phyloP scores from a whole-genome alignment of 2,329 filamentous ascomycete species.

The Trichoderma afroharzianum region DNA sequence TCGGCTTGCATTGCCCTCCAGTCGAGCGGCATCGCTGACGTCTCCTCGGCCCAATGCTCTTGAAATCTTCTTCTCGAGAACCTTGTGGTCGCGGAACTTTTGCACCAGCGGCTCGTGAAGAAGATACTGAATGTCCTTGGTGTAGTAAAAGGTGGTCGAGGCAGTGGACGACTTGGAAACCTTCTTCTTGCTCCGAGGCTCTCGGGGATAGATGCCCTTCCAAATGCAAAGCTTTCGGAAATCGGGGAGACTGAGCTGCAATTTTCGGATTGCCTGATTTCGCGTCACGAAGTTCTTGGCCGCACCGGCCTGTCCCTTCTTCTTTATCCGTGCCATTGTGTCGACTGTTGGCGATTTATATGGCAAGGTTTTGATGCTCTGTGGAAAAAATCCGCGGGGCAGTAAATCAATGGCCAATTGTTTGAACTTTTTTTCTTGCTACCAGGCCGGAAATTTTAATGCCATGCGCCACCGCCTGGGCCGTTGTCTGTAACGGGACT shows the following conservation, averaged over 20 bases:
- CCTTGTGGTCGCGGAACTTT: constrained; percentile 97
- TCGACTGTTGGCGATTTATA: constrained; percentile 16
- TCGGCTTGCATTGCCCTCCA: constrained; percentile 81
- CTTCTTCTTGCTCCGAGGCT: constrained; percentile 96
- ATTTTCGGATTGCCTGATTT: constrained; percentile 94
- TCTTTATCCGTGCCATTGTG: constrained; percentile 75
- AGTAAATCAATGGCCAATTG: constrained; percentile 23
- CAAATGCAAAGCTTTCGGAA: constrained; percentile 99
- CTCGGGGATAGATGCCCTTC: constrained; percentile 98
- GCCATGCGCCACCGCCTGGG: constrained; percentile 30
- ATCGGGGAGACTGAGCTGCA: constrained; percentile 94
- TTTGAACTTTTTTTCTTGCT: constrained; percentile 33
- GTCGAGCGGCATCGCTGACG: constrained; percentile 78
- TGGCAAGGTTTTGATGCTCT: constrained; percentile 21
- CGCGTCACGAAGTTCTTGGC: constrained; percentile 98
- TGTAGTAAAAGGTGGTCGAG: constrained; percentile 86
- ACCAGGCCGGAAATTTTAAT: constrained; percentile 33
- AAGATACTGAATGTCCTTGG: constrained; percentile 97
- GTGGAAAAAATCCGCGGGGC: constrained; percentile 32
- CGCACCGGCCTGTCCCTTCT: constrained; percentile 86
- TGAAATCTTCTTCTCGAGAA: constrained; percentile 95
- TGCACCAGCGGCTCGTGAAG: constrained; percentile 90
- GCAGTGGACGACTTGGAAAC: constrained; percentile 85
- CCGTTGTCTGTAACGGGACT: constrained; percentile 16
- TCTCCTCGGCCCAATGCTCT: constrained; percentile 88